These are phyloP conservation scores for Magnolia sinica DNA, from an alignment of 164 flowering plant genomes.

Conservation along the genomic window DNA sequence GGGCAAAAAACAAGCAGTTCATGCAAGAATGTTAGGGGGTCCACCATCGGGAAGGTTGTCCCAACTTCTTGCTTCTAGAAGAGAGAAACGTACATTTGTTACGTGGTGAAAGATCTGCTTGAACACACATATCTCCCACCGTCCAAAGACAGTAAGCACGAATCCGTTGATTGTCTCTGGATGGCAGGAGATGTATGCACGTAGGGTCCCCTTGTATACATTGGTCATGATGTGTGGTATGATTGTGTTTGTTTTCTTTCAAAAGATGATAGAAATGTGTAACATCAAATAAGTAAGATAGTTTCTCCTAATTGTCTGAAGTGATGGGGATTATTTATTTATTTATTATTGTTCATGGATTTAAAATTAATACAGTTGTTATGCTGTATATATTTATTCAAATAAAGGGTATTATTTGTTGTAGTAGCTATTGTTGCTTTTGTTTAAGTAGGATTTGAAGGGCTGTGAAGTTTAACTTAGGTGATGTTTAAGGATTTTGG, in stretches of 20 bases:
- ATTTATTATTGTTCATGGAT: background rate
- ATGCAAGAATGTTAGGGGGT: conserved; percentile 29
- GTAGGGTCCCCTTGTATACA: too few relatives aligned
- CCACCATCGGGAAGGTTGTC: conserved; percentile 10
- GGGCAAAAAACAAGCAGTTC: conserved; percentile 13
- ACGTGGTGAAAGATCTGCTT: background rate
- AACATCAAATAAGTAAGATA: too few relatives aligned
- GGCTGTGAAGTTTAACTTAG: background rate
- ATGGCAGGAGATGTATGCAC: background rate
- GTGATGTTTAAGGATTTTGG: background rate
- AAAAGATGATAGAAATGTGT: too few relatives aligned
- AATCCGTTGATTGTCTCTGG: background rate
- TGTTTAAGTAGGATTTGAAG: background rate
- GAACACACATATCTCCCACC: background rate
- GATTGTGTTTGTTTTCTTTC: too few relatives aligned
- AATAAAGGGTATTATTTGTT: too few relatives aligned
- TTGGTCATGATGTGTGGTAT: too few relatives aligned
- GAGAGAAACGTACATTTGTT: too few relatives aligned
- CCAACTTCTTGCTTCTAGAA: conserved; percentile 7
- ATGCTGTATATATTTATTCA: too few relatives aligned
- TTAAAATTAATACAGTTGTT: background rate
- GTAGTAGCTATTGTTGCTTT: background rate
- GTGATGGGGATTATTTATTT: background rate
- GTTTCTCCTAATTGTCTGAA: background rate
- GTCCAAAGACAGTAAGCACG: background rate